A percentile compares a stretch with the other conserved stretches of the same genome.
These are phyloP conservation scores for Nicotiana tabacum DNA, from an alignment of 257 asterid genomes.

Conservation along the genomic window DNA sequence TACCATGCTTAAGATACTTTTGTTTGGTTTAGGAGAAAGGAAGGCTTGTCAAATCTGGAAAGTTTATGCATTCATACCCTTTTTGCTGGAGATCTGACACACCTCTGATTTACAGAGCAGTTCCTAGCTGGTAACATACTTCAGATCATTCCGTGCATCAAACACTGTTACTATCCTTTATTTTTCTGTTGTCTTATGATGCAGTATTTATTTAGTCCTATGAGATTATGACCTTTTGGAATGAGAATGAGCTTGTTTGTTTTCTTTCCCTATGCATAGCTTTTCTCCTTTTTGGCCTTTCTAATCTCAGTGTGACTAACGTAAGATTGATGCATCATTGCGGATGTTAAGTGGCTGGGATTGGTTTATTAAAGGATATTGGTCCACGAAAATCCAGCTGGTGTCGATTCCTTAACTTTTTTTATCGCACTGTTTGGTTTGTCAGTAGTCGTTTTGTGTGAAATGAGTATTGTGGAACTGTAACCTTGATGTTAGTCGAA, in stretches of 20 bases:
- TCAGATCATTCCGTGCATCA: neutral
- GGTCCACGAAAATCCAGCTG: neutral
- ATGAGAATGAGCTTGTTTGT: neutral
- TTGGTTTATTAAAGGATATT: neutral
- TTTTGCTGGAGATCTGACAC: conserved; percentile 98
- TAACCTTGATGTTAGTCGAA: neutral
- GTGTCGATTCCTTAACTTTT: neutral
- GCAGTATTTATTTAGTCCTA: neutral
- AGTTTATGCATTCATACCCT: conserved; percentile 71
- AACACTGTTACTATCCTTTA: neutral
- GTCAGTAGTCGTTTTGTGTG: neutral
- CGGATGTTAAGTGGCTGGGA: neutral
- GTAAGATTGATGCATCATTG: too few relatives aligned
- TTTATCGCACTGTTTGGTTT: neutral
- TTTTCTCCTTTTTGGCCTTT: neutral
- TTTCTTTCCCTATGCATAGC: neutral
- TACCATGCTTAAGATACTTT: neutral
- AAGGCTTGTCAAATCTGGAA: conserved; percentile 90
- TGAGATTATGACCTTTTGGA: neutral
- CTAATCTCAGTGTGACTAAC: neutral
- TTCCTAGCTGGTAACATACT: conserved; percentile 74
- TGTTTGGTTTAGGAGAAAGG: conserved; percentile 48
- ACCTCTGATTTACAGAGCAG: conserved; percentile 95
- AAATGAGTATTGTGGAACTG: neutral
- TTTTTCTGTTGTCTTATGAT: neutral